Conservation (phyloP, 345 rosid genomes). For the Toxicodendron radicans region DNA sequence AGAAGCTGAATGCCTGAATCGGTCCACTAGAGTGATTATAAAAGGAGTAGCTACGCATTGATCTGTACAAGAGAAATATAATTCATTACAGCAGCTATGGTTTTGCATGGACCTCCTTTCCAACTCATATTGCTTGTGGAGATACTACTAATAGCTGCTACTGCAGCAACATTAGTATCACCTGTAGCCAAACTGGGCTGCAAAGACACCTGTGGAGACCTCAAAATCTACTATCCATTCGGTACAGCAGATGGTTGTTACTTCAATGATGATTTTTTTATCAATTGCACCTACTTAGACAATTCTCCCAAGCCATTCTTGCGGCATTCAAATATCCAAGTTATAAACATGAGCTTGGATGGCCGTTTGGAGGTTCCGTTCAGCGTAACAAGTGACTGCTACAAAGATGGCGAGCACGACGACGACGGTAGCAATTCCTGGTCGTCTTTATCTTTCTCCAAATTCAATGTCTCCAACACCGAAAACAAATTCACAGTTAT, state of each 20-base stretch:
- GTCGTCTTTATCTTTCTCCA: background rate
- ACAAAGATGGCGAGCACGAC: background rate
- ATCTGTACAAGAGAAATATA: background rate
- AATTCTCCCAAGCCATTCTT: background rate
- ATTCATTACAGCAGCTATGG: background rate
- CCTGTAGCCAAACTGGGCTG: background rate
- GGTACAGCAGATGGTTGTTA: background rate
- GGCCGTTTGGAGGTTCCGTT: background rate
- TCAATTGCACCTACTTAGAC: background rate
- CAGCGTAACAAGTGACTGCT: background rate
- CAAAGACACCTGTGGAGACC: background rate
- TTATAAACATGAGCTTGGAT: background rate
- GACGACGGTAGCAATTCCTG: fast-evolving
- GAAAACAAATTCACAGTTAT: background rate
- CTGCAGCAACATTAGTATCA: background rate
- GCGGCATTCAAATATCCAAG: background rate
- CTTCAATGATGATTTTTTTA: too few species aligned
- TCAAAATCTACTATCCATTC: background rate
- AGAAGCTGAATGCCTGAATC: too few species aligned
- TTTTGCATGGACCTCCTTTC: background rate
- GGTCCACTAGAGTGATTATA: too few species aligned
- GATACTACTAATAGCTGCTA: background rate
- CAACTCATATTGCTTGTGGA: background rate
- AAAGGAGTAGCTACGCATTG: too few species aligned
- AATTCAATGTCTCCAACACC: background rate